phyloP scores from a whole-genome alignment of 1,139 yeast species.

The Chernovozyma sophiae-reginae region DNA sequence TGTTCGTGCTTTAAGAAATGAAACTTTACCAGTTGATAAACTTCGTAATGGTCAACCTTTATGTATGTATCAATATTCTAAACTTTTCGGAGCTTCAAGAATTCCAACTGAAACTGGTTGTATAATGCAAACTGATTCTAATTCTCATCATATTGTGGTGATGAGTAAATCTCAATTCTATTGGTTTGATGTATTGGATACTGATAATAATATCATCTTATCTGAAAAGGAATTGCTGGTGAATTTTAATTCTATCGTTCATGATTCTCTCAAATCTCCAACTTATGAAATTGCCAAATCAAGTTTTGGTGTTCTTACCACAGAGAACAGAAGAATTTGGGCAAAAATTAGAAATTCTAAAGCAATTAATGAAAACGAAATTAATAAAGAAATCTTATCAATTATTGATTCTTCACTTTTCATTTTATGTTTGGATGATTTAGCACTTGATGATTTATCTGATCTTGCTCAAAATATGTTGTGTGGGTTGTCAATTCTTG shows the following conservation, averaged over 20 bases:
- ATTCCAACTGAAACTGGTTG: slow-evolving; percentile 80
- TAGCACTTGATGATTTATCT: slow-evolving; percentile 60
- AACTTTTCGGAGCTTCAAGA: slow-evolving; percentile 81
- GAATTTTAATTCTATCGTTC: slow-evolving; percentile 71
- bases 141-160: slow-evolving; percentile 79
- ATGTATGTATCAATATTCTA: slow-evolving; percentile 87
- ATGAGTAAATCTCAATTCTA: slow-evolving; percentile 83
- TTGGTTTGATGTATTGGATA: slow-evolving; percentile 89
- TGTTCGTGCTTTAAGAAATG: slow-evolving; percentile 70
- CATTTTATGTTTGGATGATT: slow-evolving; percentile 77
- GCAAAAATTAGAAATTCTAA: slow-evolving; percentile 61
- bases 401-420: slow-evolving; percentile 79
- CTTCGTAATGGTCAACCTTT: slow-evolving; percentile 62
- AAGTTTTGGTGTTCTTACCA: slow-evolving; percentile 84
- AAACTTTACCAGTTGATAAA: slow-evolving; percentile 70
- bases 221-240: slow-evolving; percentile 71
- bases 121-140: slow-evolving; percentile 73
- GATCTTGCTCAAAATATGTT: slow-evolving; percentile 78
- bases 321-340: slow-evolving; percentile 86
- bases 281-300: slow-evolving; percentile 69
- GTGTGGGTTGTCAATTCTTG: slow-evolving; percentile 77
- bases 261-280: slow-evolving; percentile 62
- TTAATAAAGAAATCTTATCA: slow-evolving; percentile 65
- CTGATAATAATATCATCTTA: slow-evolving; percentile 61
- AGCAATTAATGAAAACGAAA: slow-evolving; percentile 35